phyloP scores from a whole-genome alignment of 2,329 filamentous ascomycete species.

The Mollisiaceae sp. region DNA sequence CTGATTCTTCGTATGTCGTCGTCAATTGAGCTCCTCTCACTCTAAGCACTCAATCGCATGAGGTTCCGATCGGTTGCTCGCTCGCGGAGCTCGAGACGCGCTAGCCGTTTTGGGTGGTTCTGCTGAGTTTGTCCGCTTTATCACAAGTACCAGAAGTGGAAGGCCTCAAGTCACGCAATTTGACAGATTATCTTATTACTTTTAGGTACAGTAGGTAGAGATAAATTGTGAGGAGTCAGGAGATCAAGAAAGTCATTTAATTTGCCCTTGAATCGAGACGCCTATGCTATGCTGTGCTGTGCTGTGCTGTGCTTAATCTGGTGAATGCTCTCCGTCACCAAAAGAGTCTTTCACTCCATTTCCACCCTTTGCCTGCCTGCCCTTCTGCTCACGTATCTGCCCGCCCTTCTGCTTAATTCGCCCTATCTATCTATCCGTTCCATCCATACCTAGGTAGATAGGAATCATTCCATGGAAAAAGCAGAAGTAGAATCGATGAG shows the following conservation, averaged over 20 bases:
- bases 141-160: too few species aligned
- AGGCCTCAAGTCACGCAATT: too few species aligned
- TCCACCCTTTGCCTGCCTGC: not conserved
- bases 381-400: not conserved
- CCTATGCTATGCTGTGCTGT: constrained; percentile 10
- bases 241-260: not conserved
- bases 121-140: constrained; percentile 1
- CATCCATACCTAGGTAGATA: not conserved
- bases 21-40: not conserved
- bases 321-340: not conserved
- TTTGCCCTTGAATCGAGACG: not conserved
- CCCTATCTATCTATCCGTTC: not conserved
- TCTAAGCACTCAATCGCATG: not conserved
- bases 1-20: too few species aligned
- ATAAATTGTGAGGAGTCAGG: not conserved
- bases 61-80: not conserved
- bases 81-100: not conserved
- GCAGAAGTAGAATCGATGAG: not conserved
- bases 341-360: not conserved
- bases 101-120: not conserved
- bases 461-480: too few species aligned
- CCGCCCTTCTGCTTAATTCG: too few species aligned
- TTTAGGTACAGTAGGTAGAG: too few species aligned
- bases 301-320: not conserved
- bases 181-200: too few species aligned